Percentiles rank a stretch among this genome's conserved stretches.
phyloP scores from a whole-genome alignment of 768 basidiomycete species.

The Suillus americanus region DNA sequence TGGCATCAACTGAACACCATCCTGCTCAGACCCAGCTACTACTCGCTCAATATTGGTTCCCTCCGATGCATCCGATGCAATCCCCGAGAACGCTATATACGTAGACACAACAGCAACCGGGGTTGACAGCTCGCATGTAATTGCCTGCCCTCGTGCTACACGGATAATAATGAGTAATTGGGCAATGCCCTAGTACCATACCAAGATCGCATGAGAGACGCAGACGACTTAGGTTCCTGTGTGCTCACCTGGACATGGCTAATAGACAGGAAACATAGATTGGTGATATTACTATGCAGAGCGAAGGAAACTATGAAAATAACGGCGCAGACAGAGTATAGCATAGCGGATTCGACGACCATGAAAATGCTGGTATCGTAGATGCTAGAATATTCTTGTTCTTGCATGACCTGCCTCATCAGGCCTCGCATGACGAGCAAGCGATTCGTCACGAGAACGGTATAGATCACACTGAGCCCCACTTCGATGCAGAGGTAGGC shows the following conservation, averaged over 20 bases:
- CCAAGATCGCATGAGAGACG: background rate
- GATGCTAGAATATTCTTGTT: background rate
- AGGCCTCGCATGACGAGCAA: conserved; percentile 20
- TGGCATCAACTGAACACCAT: background rate
- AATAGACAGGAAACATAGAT: conserved; percentile 25
- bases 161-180: background rate
- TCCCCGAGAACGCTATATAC: background rate
- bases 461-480: conserved; percentile 25
- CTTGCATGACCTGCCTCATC: conserved; percentile 14
- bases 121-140: background rate
- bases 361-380: conserved; percentile 29
- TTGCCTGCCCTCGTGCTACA: conserved; percentile 1
- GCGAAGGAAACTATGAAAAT: conserved; percentile 28
- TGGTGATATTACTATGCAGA: conserved; percentile 14
- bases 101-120: background rate
- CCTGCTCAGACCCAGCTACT: background rate
- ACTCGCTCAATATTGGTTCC: background rate
- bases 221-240: background rate
- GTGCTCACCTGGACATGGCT: conserved; percentile 11
- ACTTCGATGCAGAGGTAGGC: conserved; percentile 22
- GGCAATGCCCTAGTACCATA: background rate
- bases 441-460: conserved; percentile 24
- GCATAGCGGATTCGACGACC: conserved; percentile 29
- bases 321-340: conserved; percentile 24
- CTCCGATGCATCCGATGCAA: background rate